phyloP scores from a whole-genome alignment of 2,329 filamentous ascomycete genomes.

The Beauveria varroae region DNA sequence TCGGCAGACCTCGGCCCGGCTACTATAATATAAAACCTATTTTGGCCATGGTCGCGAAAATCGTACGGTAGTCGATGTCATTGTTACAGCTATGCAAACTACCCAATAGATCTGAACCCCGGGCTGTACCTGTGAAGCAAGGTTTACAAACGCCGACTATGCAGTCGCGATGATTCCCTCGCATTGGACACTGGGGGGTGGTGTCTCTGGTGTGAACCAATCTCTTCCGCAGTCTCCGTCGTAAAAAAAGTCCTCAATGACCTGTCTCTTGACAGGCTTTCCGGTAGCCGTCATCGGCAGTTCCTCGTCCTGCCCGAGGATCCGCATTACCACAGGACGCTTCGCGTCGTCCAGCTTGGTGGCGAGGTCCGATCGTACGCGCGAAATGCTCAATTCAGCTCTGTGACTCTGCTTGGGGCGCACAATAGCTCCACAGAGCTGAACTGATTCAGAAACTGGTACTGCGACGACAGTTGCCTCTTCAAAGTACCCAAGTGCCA shows the following conservation, averaged over 20 bases:
- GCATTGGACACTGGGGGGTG: background rate
- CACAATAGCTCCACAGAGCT: conserved; percentile 17
- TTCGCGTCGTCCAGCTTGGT: conserved; percentile 12
- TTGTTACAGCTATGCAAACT: background rate
- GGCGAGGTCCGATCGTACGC: conserved; percentile 13
- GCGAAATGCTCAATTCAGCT: conserved; percentile 4
- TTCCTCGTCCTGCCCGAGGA: conserved; percentile 14
- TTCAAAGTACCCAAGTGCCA: conserved; percentile 15
- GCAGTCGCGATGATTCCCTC: background rate
- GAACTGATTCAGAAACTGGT: conserved; percentile 15
- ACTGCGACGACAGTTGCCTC: conserved; percentile 17
- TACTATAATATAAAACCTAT: background rate
- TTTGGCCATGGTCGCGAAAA: background rate
- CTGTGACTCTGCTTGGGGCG: conserved; percentile 5
- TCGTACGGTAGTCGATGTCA: background rate
- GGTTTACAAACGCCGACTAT: background rate
- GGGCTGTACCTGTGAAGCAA: background rate
- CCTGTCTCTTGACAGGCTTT: conserved; percentile 14
- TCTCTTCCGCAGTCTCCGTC: conserved; percentile 1
- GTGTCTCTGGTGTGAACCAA: background rate
- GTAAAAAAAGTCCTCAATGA: conserved; percentile 14
- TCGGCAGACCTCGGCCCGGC: background rate
- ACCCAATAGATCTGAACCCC: background rate
- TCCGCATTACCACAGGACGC: conserved; percentile 14
- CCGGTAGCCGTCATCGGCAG: conserved; percentile 14